A percentile compares a stretch with the other conserved stretches of the same genome.
Evolutionary conservation across 1,284 basidiomycete genomes (phyloP).

Genomic region (Stygiomarasmius scandens): DNA sequence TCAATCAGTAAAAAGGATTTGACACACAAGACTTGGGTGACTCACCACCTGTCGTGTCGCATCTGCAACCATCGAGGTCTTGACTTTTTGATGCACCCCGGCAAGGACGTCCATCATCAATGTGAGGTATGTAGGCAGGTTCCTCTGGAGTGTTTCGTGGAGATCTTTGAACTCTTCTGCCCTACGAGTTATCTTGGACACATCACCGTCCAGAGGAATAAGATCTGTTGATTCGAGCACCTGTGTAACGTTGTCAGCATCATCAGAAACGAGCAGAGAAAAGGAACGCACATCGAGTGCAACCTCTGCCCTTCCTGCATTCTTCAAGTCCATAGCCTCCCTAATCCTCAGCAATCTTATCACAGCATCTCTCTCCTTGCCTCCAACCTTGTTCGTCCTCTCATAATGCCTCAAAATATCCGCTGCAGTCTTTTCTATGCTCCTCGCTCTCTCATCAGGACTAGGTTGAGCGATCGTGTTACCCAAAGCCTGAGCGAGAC

Average conservation of each 20-base stretch:
- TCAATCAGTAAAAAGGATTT: background rate
- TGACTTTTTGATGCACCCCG: slow-evolving; percentile 75
- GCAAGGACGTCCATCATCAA: slow-evolving; percentile 95
- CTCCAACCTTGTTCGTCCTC: slow-evolving; percentile 72
- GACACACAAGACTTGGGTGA: slow-evolving; percentile 12
- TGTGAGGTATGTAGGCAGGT: slow-evolving; percentile 87
- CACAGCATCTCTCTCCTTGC: slow-evolving; percentile 78
- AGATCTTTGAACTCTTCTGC: slow-evolving; percentile 90
- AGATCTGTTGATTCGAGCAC: slow-evolving; percentile 89
- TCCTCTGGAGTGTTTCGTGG: slow-evolving; percentile 87
- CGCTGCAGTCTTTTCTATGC: slow-evolving; percentile 77
- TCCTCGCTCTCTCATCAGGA: slow-evolving; percentile 68
- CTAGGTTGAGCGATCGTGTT: slow-evolving; percentile 75
- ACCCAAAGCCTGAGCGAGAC: slow-evolving; percentile 90
- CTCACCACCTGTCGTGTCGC: slow-evolving; percentile 73
- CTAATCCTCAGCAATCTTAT: slow-evolving; percentile 81
- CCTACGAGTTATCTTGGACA: slow-evolving; percentile 82
- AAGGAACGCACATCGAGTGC: slow-evolving; percentile 72
- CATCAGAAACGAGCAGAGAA: slow-evolving; percentile 7
- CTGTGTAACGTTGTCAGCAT: slow-evolving; percentile 40
- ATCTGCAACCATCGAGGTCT: slow-evolving; percentile 75
- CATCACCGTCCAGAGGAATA: slow-evolving; percentile 86
- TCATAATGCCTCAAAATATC: slow-evolving; percentile 91
- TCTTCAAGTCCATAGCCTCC: slow-evolving; percentile 80
- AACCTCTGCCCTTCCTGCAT: slow-evolving; percentile 71